A percentile compares a stretch with the other conserved stretches of the same genome.
These are phyloP conservation scores for Exophiala lecanii-corni DNA, from an alignment of 2,329 filamentous ascomycete species.

Conservation along the genomic window DNA sequence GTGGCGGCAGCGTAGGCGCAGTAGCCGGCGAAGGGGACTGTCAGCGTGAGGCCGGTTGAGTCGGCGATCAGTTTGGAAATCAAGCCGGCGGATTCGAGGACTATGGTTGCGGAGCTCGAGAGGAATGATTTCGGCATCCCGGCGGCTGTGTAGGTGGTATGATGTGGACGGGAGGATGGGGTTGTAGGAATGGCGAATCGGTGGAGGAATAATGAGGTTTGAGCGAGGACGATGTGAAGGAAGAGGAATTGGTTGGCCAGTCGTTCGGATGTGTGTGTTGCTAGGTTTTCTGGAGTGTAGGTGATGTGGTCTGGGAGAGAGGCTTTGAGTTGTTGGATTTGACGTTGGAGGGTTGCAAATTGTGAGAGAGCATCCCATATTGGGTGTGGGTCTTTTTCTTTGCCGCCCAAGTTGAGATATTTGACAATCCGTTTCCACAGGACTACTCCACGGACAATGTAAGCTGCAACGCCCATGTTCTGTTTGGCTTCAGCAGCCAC, in stretches of 20 bases:
- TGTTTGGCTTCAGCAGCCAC: slow-evolving; percentile 44
- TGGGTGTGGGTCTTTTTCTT: slow-evolving; percentile 67
- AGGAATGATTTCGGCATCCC: slow-evolving; percentile 76
- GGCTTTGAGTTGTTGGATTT: slow-evolving; percentile 65
- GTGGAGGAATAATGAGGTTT: slow-evolving; percentile 85
- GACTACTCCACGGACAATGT: slow-evolving; percentile 77
- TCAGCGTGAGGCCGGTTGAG: slow-evolving; percentile 71
- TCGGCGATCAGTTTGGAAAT: slow-evolving; percentile 82
- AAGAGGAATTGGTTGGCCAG: slow-evolving; percentile 90
- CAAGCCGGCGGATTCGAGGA: slow-evolving; percentile 76
- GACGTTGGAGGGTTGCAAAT: slow-evolving; percentile 65
- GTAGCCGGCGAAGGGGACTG: slow-evolving; percentile 91
- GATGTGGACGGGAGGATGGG: slow-evolving; percentile 50
- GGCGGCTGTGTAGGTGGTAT: slow-evolving; percentile 41
- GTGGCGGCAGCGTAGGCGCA: slow-evolving; percentile 90
- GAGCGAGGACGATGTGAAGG: slow-evolving; percentile 82
- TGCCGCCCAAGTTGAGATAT: slow-evolving; percentile 86
- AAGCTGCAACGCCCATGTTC: slow-evolving; percentile 93
- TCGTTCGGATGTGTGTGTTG: slow-evolving; percentile 75
- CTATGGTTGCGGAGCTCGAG: slow-evolving; percentile 66
- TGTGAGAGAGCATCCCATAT: slow-evolving; percentile 81
- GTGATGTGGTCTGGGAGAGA: slow-evolving; percentile 66
- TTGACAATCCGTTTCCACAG: slow-evolving; percentile 87
- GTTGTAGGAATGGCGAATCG: slow-evolving; percentile 73
- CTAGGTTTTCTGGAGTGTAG: slow-evolving; percentile 77